Conservation (phyloP, 805 yeast species). For the Saccharomyces jurei region DNA sequence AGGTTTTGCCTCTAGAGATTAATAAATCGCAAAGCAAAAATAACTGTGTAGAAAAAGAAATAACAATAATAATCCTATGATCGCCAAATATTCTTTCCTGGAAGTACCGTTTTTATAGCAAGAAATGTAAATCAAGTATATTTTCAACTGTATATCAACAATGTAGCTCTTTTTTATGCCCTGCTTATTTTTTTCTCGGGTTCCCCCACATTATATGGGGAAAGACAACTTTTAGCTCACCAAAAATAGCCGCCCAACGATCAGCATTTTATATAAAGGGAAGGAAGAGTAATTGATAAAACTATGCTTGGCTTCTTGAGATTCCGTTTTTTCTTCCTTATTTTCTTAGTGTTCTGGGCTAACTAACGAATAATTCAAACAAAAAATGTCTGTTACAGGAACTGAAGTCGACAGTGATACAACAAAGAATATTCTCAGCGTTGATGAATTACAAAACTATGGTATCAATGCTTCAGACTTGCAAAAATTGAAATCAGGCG, state of each 20-base stretch:
- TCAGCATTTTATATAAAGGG: background rate
- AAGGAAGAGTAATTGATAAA: background rate
- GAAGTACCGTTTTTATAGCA: background rate
- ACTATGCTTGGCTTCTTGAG: too few species aligned
- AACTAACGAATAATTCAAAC: background rate
- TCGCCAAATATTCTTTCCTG: background rate
- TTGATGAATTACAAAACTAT: slow-evolving; percentile 50
- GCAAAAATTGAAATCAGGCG: slow-evolving; percentile 56
- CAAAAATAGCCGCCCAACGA: background rate
- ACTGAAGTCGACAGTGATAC: slow-evolving; percentile 17
- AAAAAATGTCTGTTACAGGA: slow-evolving; percentile 9
- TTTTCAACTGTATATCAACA: background rate
- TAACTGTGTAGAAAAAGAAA: background rate
- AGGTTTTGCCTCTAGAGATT: slow-evolving; percentile 34
- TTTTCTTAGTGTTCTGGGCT: background rate
- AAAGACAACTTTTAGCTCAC: background rate
- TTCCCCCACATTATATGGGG: background rate
- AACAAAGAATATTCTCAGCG: slow-evolving; percentile 26
- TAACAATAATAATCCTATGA: background rate
- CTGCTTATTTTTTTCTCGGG: background rate
- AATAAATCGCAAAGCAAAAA: slow-evolving; percentile 6
- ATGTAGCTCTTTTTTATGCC: background rate
- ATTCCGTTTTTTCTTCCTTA: background rate
- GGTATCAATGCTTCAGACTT: slow-evolving; percentile 71
- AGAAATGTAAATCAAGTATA: background rate